Evolutionary conservation across 108 stramenopile genomes (phyloP), one percentile per base, ranked within the genome.

Genomic region (Pseudonitzschia multiseries): DNA sequence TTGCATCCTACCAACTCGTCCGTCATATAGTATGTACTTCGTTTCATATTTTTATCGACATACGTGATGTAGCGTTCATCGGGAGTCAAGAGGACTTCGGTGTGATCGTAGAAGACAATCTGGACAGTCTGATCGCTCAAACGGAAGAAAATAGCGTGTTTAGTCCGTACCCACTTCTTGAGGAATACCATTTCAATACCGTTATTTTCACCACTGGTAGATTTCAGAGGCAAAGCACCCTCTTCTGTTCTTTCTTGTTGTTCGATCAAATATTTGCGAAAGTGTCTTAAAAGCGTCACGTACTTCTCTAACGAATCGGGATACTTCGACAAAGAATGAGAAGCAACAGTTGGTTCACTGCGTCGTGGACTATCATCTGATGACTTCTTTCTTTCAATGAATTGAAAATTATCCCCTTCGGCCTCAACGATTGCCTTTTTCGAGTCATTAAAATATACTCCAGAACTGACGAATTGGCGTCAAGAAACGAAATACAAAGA

Each of bases 81-180:
- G 13, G 90, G 82, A 22, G 95, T 94, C 33, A 99, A 80, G 24
- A 97, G 71, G 9, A 99, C 81, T 53, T 98, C 96, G 2, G 97
- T 97, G 59, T 91, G 81, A 73, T 98, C 97, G 71, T 96, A 93
- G 69, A 99, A 97, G 4, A 93, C 86, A 24, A 98, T 96, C 85
- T 98, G 97, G 5, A 98, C 92, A 9, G 97, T 98, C 53, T 95
- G 86, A 81, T 98, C 94, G 71, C 96, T 97, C 68, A 99, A 78
- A 17, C 98, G 89, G 81, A 99, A 98, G 44, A 99, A 81, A 65
- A 98, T 91, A 2, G 99, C 99, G 74, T 99, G 96, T 71, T 94
- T 93, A 5, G 99, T 98, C 21, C 93, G 88, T 22, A 98, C 85
- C 97, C 97, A 99, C 79, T 98, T 98, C 86, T 98, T 98, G 80